Conservation (phyloP, 257 asterid species). For the Jaltomata sinuosa region DNA sequence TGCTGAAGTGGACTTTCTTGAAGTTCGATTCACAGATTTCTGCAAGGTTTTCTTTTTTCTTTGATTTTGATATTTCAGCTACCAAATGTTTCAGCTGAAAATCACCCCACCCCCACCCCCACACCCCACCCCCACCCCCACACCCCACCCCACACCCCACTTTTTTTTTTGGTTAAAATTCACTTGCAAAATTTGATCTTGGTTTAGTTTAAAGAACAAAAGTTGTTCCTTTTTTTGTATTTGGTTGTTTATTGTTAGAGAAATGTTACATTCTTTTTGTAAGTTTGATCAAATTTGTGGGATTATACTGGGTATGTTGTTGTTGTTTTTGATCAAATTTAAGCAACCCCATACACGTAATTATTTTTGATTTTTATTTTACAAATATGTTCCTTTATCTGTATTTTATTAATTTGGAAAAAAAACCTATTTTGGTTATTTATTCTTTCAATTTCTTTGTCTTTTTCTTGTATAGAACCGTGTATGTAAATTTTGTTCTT, state of each 20-base stretch:
- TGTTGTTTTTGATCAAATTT: too few relatives aligned
- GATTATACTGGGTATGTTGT: too few relatives aligned
- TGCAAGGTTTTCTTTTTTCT: too few relatives aligned
- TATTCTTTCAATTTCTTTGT: background rate
- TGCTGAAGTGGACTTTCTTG: constrained; percentile 19
- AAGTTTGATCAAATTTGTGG: background rate
- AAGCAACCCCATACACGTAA: background rate
- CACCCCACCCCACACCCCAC: too few relatives aligned
- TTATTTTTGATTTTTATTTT: background rate
- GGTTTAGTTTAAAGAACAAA: background rate
- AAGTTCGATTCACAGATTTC: constrained; percentile 56
- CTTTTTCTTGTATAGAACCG: background rate
- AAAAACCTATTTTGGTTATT: background rate
- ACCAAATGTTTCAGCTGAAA: too few relatives aligned
- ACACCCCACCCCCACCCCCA: too few relatives aligned
- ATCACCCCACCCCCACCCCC: too few relatives aligned
- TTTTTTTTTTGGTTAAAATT: too few relatives aligned
- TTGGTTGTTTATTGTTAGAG: background rate
- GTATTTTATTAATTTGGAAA: background rate
- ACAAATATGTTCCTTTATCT: background rate
- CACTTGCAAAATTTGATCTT: too few relatives aligned
- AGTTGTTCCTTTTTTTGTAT: background rate
- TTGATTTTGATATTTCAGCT: too few relatives aligned
- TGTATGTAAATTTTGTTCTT: background rate
- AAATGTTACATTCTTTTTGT: background rate